Evolutionary conservation across 192 early-diverging fungal species (phyloP), one percentile per base, ranked within the genome.

Genomic region (Gryganskiella cystojenkinii): DNA sequence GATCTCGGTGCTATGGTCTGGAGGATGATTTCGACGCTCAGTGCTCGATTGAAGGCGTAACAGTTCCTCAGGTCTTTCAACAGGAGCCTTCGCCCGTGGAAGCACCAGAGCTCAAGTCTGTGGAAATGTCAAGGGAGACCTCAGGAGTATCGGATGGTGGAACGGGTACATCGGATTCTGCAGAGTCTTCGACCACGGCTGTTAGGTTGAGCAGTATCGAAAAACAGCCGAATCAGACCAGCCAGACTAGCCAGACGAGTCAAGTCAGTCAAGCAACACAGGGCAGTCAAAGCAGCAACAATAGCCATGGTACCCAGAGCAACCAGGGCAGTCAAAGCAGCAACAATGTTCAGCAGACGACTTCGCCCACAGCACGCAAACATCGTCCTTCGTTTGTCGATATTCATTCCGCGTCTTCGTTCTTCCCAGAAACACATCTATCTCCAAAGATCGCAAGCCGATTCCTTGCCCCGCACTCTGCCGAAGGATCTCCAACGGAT

Each of bases 321-420:
- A 56, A 20, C 42, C 53, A 44, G 27, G 64, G 53, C 4, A 56
- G 59, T 27, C 30, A 56, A 27, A 31, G 31, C 60, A 61, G 30
- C 40, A 42, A 37, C 44, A 34, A 20, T 14, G 34, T 13, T 28
- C 11, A 33, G 22, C n/a, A n/a, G n/a, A n/a, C n/a, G n/a, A n/a
- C 31, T 3, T 42, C 61, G 5, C 49, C 37, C 2, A 60, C 61
- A 19, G 44, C 61, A 11, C 65, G 74, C 3, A 78, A 78, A 33
- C 74, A 73, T 44, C 70, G 79, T 2, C 71, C 69, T 11, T 69
- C 63, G 3, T 72, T 70, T 69, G 79, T 80, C 17, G 71, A 72
- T 24, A 75, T 69, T 22, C 71, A 75, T 22, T 64, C 81, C 24
- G 62, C 76, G 4, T 70, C 67, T 4, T 55, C 61, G 14, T 80